These are phyloP conservation scores for Plasmodium coatneyi DNA, from an alignment of 169 alveolate genomes.

Conservation along the genomic window DNA sequence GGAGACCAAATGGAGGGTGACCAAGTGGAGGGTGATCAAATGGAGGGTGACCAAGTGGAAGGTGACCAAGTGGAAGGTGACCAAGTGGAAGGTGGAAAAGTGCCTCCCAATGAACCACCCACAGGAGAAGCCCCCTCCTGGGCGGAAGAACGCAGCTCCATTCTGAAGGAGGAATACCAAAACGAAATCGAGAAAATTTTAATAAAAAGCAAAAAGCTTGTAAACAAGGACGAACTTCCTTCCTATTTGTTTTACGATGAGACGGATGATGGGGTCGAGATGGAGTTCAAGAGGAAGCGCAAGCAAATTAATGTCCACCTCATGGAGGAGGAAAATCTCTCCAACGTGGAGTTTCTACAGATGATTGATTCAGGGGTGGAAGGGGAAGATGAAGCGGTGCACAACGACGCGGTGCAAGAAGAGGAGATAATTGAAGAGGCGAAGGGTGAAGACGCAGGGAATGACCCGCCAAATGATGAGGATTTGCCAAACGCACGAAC, in stretches of 20 bases:
- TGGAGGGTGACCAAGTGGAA: neutral
- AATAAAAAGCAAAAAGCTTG: slow-evolving; percentile 24
- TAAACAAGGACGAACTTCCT: slow-evolving; percentile 29
- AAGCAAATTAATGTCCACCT: slow-evolving; percentile 36
- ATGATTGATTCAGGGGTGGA: neutral
- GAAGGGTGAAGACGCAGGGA: neutral
- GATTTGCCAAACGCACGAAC: neutral
- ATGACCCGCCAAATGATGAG: neutral
- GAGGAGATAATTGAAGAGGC: neutral
- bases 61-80: neutral
- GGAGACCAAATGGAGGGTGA: neutral
- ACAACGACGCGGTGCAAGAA: neutral
- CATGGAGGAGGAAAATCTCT: slow-evolving; percentile 33
- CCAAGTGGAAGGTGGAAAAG: neutral
- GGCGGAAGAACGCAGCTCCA: slow-evolving; percentile 10
- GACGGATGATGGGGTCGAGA: neutral
- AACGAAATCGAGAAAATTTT: slow-evolving; percentile 27
- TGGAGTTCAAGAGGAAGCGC: slow-evolving; percentile 35
- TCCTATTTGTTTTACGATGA: slow-evolving; percentile 35
- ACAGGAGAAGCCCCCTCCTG: neutral
- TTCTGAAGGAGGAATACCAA: slow-evolving; percentile 30
- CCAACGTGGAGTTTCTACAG: slow-evolving; percentile 20
- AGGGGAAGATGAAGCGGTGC: neutral
- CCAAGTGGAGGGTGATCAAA: neutral
- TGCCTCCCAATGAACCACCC: neutral